Evolutionary conservation across 371 early-diverging fungal genomes (phyloP).

Genomic region (Mucor lusitanicus): DNA sequence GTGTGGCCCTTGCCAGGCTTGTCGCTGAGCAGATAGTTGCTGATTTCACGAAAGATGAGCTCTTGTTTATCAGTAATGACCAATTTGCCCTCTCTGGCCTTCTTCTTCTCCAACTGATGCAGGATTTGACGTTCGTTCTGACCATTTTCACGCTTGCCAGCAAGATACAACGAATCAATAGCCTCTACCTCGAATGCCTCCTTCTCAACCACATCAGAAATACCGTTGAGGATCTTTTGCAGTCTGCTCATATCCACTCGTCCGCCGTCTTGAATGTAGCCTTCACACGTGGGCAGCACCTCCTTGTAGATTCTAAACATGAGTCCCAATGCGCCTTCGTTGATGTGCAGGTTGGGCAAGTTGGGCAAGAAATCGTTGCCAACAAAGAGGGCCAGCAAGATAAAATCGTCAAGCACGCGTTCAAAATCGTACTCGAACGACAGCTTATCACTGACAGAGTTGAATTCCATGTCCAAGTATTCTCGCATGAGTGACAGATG

Average conservation of each 20-base stretch:
- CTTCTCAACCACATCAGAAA: slow-evolving; percentile 63
- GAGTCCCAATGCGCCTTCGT: slow-evolving; percentile 87
- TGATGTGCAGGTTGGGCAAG: slow-evolving; percentile 93
- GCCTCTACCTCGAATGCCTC: slow-evolving; percentile 69
- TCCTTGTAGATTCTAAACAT: slow-evolving; percentile 87
- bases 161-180: slow-evolving; percentile 60
- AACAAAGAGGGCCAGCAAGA: slow-evolving; percentile 91
- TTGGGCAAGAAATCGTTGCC: slow-evolving; percentile 99
- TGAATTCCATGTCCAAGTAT: slow-evolving; percentile 89
- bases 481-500: slow-evolving; percentile 90
- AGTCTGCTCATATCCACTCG: slow-evolving; percentile 64
- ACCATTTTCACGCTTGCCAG: slow-evolving; percentile 56
- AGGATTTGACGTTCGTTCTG: slow-evolving; percentile 44
- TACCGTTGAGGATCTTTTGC: slow-evolving; percentile 63
- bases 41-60: slow-evolving; percentile 56
- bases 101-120: slow-evolving; percentile 50
- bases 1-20: slow-evolving; percentile 16
- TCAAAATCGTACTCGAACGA: slow-evolving; percentile 83
- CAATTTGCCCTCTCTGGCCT: slow-evolving; percentile 30
- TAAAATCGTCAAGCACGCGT: slow-evolving; percentile 96
- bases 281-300: slow-evolving; percentile 67
- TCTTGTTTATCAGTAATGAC: slow-evolving; percentile 64
- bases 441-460: slow-evolving; percentile 46
- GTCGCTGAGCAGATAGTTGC: slow-evolving; percentile 47
- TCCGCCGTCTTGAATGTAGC: slow-evolving; percentile 89